Evolutionary conservation across 441 rosid genomes (phyloP).

Genomic region (Flueggea neowawraea): DNA sequence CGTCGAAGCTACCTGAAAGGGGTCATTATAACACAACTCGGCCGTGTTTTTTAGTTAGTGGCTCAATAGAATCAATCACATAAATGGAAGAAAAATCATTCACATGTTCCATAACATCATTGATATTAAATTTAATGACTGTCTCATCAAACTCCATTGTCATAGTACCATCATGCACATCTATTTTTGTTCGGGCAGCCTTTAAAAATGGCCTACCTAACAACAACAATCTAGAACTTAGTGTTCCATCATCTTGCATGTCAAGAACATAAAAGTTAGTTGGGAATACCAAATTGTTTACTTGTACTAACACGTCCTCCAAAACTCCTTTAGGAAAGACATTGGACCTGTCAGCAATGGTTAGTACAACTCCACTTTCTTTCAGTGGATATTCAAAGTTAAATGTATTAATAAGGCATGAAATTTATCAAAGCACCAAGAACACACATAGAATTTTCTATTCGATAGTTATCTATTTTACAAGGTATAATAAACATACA

Average conservation of each 20-base stretch:
- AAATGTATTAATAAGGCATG: not conserved
- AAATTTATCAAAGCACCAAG: not conserved
- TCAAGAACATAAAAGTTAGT: too few species aligned
- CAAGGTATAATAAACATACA: too few species aligned
- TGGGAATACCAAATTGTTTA: not conserved
- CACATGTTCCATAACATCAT: too few species aligned
- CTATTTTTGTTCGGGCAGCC: too few species aligned
- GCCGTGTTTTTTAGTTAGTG: not conserved
- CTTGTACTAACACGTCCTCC: not conserved
- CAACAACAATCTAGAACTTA: too few species aligned
- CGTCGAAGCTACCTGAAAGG: too few species aligned
- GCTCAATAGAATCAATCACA: not conserved
- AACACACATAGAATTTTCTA: not conserved
- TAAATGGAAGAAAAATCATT: too few species aligned
- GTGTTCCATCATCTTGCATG: too few species aligned
- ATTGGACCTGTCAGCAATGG: not conserved
- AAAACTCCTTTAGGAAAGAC: not conserved
- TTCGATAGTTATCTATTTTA: not conserved
- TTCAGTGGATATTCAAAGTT: not conserved
- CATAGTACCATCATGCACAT: constrained; percentile 1
- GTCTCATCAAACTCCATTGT: too few species aligned
- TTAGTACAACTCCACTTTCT: too few species aligned
- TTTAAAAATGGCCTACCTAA: constrained; percentile 3
- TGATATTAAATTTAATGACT: too few species aligned
- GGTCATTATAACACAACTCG: too few species aligned